These are phyloP conservation scores for Rhizopus delemar DNA, from an alignment of 371 early-diverging fungal species.

Conservation along the genomic window DNA sequence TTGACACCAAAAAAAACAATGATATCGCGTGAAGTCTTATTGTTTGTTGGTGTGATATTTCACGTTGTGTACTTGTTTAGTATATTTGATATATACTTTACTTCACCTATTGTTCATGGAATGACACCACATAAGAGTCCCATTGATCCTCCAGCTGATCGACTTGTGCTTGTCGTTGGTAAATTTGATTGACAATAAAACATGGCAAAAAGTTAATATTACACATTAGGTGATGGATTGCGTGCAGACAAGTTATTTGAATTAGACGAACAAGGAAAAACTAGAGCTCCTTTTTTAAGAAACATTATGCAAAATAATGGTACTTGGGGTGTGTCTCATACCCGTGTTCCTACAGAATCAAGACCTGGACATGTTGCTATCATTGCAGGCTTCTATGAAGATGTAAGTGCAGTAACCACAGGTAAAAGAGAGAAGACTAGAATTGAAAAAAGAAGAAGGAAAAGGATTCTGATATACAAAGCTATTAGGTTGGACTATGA, in stretches of 20 bases:
- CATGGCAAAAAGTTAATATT: background rate
- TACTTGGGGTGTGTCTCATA: slow-evolving; percentile 92
- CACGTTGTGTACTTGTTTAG: slow-evolving; percentile 86
- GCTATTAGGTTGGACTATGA: slow-evolving; percentile 88
- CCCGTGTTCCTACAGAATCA: slow-evolving; percentile 96
- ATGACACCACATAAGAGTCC: slow-evolving; percentile 79
- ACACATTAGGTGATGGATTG: slow-evolving; percentile 80
- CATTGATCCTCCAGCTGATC: slow-evolving; percentile 81
- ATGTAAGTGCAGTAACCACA: slow-evolving; percentile 95
- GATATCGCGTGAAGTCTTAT: slow-evolving; percentile 54
- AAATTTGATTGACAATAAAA: slow-evolving; percentile 10
- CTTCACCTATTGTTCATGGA: slow-evolving; percentile 95
- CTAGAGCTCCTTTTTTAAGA: slow-evolving; percentile 78
- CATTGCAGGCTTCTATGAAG: slow-evolving; percentile 97
- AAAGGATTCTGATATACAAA: background rate
- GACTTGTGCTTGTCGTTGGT: slow-evolving; percentile 90
- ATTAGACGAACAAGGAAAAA: slow-evolving; percentile 44
- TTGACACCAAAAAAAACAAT: slow-evolving; percentile 9
- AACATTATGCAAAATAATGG: slow-evolving; percentile 64
- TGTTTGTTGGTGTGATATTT: slow-evolving; percentile 85
- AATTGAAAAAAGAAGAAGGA: background rate
- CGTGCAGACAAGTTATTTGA: slow-evolving; percentile 91
- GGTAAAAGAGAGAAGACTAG: slow-evolving; percentile 40
- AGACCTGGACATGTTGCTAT: slow-evolving; percentile 97
- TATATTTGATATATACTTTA: slow-evolving; percentile 98